Evolutionary conservation across 768 basidiomycete species (phyloP), one percentile per base, ranked within the genome.

Genomic region (Suillus lakei): DNA sequence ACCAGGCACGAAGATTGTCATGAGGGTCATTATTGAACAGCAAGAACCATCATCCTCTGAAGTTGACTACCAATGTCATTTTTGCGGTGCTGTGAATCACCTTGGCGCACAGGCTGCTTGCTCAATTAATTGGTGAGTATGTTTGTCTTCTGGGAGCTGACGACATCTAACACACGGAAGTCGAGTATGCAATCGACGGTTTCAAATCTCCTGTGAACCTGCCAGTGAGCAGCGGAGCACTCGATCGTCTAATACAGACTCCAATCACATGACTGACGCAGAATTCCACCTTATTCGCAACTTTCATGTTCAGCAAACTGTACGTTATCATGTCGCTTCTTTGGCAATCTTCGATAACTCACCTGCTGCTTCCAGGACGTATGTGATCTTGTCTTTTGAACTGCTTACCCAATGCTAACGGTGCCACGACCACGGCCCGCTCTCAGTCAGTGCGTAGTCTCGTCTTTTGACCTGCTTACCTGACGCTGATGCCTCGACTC

Each of bases 141-240:
- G 1, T 32, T 28, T 16, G 32, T 5, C 18, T 32, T 34, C 21
- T 39, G 62, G 12, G 21, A 7, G 4, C 0, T 70, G 23, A 65
- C 64, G 26, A 36, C 68, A 2, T 4, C 51, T 53, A 18, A 13
- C 75, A 18, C 51, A 64, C 4, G 66, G 66, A 48, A 50, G 61
- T 50, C 70, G 68, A 18, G 70, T 66, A 4, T 74, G 74, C 54
- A 73, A 73, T 64, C 66, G 73, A 16, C 73, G 75, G 54, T 76
- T 76, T 53, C 72, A 70, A 43, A 68, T 76, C 3, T n/a, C 53
- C 13, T 13, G 23, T 7, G 10, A 18, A 9, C 9, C 1, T 3
- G 12, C 15, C 2, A 6, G 3, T 5, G 0, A 8, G 3, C 21
- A 15, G 48, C 23, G 1, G 12, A 23, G n/a, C 4, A 23, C 13